These are phyloP conservation scores for Clitopilus hobsonii DNA, from an alignment of 768 basidiomycete species.

Conservation along the genomic window DNA sequence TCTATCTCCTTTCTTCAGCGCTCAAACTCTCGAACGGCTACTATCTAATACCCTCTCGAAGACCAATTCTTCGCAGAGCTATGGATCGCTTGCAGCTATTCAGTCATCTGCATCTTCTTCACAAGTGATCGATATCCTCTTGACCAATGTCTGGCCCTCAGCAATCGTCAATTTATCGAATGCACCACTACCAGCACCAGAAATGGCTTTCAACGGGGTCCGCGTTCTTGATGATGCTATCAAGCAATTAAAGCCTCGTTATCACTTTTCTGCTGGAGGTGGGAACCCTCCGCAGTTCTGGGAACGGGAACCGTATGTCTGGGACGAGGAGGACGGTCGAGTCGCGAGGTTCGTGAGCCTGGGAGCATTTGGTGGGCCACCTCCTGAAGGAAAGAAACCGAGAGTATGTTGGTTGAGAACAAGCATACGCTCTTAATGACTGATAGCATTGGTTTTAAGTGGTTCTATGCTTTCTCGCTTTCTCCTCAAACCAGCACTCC, in stretches of 20 bases:
- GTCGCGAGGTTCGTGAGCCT: constrained; percentile 81
- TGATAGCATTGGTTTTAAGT: constrained; percentile 42
- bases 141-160: constrained; percentile 77
- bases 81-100: constrained; percentile 64
- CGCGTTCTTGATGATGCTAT: constrained; percentile 64
- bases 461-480: constrained; percentile 97
- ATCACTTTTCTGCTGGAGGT: constrained; percentile 74
- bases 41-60: constrained; percentile 65
- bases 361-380: constrained; percentile 76
- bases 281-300: constrained; percentile 77
- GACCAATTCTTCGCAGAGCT: constrained; percentile 42
- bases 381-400: constrained; percentile 68
- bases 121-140: constrained; percentile 72
- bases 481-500: constrained; percentile 38
- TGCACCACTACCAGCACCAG: constrained; percentile 41
- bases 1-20: constrained; percentile 69
- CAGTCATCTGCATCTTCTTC: constrained; percentile 56
- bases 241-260: constrained; percentile 70
- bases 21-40: constrained; percentile 65
- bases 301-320: constrained; percentile 91
- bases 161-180: constrained; percentile 59
- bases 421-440: not conserved
- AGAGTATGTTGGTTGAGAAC: constrained; percentile 48
- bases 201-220: constrained; percentile 39
- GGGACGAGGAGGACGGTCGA: constrained; percentile 68